Evolutionary conservation across 345 rosid genomes (phyloP), one percentile per base, ranked within the genome.

Genomic region (Melaleuca quinquenervia): DNA sequence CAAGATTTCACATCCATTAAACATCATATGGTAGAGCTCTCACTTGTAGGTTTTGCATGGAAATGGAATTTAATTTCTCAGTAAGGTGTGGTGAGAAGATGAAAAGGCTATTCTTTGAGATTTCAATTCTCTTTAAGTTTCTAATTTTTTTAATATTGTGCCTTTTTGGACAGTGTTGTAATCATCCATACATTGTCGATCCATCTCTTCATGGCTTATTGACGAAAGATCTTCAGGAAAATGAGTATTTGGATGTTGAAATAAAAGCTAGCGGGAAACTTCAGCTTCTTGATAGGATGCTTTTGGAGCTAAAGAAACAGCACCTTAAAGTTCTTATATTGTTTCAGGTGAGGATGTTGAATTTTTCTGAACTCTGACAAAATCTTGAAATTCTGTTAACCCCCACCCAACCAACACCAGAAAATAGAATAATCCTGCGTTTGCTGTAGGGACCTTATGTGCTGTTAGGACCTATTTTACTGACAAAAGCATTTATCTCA

Each of bases 261-360:
- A 91, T 94, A 90, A 93, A 94, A 91, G 99, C 98, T 50, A 94
- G 99, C 84, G 98, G 98, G 84, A 97, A 97, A 90, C 93, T 96
- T 85, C 92, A 91, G 83, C 92, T 95, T 85, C 95, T 97, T 84
- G 96, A 94, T 84, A 90, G 89, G 56, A 91, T 97, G 94, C 99
- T 97, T 64, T 85, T 45, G 60, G 94, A 91, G 86, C 88, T 93
- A 84, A 93, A 91, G 88, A 88, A 86, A 48, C 93, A 55, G 58
- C 91, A 92, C 88, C 88, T 91, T 78, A 94, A 90, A 92, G 98
- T 92, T 54, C 91, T 97, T 84, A 84, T 97, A 88, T 92, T 96
- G 89, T 96, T 95, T 90, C 98, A 97, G 99, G 99, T 96, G 89
- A 87, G 60, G 50, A 83, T 76, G 83, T 36, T 52, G 18, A 32